phyloP scores from a whole-genome alignment of 345 rosid species.

The Citrus reticulata region DNA sequence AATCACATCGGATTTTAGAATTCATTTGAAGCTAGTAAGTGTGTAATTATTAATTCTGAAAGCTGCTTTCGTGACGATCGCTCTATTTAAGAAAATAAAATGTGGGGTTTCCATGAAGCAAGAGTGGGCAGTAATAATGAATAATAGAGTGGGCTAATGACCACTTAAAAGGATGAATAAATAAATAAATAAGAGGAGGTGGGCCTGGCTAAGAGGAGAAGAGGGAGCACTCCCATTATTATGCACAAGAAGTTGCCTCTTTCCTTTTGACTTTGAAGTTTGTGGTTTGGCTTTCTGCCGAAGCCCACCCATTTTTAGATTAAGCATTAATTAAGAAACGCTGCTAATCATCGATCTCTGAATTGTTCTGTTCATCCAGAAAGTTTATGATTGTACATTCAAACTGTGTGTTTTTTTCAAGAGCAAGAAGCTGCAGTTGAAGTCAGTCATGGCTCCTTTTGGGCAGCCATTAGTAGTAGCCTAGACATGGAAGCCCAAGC shows the following conservation, averaged over 20 bases:
- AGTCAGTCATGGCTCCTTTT: background rate
- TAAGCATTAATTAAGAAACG: background rate
- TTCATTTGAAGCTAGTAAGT: background rate
- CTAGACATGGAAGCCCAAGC: background rate
- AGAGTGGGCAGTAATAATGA: slow-evolving; percentile 5
- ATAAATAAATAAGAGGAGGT: background rate
- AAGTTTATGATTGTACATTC: background rate
- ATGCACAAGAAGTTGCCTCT: background rate
- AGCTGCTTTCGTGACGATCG: background rate
- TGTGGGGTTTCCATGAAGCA: background rate
- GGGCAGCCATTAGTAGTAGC: too few relatives aligned
- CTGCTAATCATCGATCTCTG: background rate
- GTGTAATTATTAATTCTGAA: background rate
- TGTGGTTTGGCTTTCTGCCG: background rate
- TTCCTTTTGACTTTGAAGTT: background rate
- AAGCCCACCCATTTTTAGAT: background rate
- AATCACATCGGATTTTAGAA: background rate
- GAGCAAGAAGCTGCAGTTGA: background rate
- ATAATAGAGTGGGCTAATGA: background rate
- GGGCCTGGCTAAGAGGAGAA: background rate
- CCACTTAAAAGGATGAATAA: background rate
- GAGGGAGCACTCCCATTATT: slow-evolving; percentile 6
- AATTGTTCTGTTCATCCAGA: background rate
- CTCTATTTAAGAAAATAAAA: background rate
- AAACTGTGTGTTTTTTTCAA: background rate